Evolutionary conservation across 176 grass and related monocot species (phyloP).

Genomic region (Triticum turgidum): DNA sequence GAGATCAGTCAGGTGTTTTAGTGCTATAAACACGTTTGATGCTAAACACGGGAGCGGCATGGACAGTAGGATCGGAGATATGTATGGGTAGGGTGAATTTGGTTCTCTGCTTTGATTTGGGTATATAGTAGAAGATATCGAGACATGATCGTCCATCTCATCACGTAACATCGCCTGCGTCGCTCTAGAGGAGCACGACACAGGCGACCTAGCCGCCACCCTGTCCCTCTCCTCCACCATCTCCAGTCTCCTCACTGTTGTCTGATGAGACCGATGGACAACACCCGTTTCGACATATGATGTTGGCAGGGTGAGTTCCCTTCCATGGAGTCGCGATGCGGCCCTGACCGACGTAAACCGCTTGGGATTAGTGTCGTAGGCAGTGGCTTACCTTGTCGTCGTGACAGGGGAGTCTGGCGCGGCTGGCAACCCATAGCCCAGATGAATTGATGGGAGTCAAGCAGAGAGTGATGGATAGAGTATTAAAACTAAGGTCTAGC

Average conservation of each 20-base stretch:
- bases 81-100: background rate
- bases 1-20: too few species aligned
- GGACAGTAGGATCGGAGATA: too few species aligned
- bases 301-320: background rate
- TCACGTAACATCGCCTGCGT: background rate
- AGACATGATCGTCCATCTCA: background rate
- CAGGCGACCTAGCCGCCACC: background rate
- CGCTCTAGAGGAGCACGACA: background rate
- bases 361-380: background rate
- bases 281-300: background rate
- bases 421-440: background rate
- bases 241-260: background rate
- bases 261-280: background rate
- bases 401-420: background rate
- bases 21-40: too few species aligned
- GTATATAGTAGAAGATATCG: background rate
- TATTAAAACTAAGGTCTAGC: background rate
- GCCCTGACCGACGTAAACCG: background rate
- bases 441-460: background rate
- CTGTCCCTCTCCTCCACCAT: background rate
- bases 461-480: background rate
- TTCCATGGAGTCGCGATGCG: background rate
- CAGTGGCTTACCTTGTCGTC: background rate
- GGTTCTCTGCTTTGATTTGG: background rate
- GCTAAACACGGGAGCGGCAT: too few species aligned